Conservation (phyloP, 257 asterid species). For the Galeopsis tetrahit region DNA sequence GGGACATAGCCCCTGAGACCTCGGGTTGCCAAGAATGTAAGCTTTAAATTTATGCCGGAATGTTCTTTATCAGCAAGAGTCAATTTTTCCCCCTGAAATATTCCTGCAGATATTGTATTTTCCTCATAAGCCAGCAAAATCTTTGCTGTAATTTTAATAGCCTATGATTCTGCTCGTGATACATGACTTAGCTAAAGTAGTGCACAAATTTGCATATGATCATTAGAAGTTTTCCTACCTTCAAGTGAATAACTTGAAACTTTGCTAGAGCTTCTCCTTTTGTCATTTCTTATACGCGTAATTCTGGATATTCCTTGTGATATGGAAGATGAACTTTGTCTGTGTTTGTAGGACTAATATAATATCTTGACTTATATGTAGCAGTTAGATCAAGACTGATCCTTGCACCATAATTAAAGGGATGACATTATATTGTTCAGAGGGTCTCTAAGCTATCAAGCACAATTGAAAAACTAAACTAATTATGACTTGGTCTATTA, state of each 20-base stretch:
- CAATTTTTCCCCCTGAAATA: neutral
- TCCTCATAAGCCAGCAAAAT: slow-evolving; percentile 24
- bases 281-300: slow-evolving; percentile 20
- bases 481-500: neutral
- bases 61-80: slow-evolving; percentile 20
- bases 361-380: neutral
- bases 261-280: slow-evolving; percentile 15
- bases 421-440: neutral
- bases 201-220: slow-evolving; percentile 21
- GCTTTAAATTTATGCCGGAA: slow-evolving; percentile 12
- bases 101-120: slow-evolving; percentile 11
- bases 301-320: slow-evolving; percentile 7
- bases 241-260: neutral
- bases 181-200: neutral
- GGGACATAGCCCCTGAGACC: slow-evolving; percentile 20
- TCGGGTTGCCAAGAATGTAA: slow-evolving; percentile 24
- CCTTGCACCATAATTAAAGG: neutral
- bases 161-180: slow-evolving; percentile 13
- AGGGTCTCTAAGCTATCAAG: neutral
- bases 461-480: slow-evolving; percentile 10
- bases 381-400: slow-evolving; percentile 6
- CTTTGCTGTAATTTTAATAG: slow-evolving; percentile 26
- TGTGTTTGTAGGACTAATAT: slow-evolving; percentile 12
- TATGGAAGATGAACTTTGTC: neutral
- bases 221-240: neutral